Conservation (phyloP, 2,329 filamentous ascomycete genomes). For the Monosporascus sp. region DNA sequence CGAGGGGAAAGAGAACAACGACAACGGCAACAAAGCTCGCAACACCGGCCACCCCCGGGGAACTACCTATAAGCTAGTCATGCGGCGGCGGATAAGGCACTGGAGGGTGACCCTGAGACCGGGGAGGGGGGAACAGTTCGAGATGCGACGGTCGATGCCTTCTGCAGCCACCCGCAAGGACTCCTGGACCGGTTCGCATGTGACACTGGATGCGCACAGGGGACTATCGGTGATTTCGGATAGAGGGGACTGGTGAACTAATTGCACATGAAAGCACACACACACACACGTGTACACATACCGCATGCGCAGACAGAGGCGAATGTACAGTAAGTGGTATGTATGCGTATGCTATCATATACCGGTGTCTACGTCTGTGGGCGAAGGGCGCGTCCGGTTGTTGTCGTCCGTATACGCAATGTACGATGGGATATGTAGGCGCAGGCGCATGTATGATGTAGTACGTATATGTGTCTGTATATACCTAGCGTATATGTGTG, state of each 20-base stretch:
- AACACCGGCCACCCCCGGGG: constrained; percentile 15
- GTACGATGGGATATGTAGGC: not conserved
- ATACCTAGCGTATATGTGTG: no score
- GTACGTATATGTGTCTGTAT: not conserved
- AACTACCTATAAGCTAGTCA: constrained; percentile 26
- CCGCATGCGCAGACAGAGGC: not conserved
- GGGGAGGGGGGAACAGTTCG: not conserved
- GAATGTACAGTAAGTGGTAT: not conserved
- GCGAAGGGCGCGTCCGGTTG: not conserved
- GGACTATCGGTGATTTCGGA: constrained; percentile 22
- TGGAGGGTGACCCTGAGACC: constrained; percentile 30
- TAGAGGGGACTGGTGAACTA: constrained; percentile 2
- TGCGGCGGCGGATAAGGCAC: constrained; percentile 33
- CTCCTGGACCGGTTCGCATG: constrained; percentile 32
- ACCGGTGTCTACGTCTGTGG: not conserved
- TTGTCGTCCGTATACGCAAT: not conserved
- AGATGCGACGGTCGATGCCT: constrained; percentile 31
- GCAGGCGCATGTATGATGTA: not conserved
- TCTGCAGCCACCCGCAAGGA: constrained; percentile 29
- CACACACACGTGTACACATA: not conserved
- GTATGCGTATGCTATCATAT: not conserved
- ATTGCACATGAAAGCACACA: not conserved
- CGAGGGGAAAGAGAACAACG: constrained; percentile 9
- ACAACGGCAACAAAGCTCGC: constrained; percentile 19
- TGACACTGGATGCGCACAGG: constrained; percentile 21